A percentile compares a stretch with the other conserved stretches of the same genome.
Conservation (phyloP, 345 rosid genomes). For the Aquilaria malaccensis region DNA sequence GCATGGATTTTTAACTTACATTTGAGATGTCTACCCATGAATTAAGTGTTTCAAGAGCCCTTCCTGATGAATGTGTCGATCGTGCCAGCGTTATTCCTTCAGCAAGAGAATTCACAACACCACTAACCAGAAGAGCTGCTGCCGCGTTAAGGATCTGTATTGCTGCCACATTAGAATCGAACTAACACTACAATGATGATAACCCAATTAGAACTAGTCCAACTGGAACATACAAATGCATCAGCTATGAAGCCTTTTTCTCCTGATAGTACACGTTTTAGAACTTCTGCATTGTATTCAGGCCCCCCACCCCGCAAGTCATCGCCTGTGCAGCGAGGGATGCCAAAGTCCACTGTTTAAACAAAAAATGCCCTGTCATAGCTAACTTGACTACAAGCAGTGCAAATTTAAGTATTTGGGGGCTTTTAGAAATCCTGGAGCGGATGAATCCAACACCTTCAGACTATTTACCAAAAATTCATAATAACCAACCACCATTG, state of each 20-base stretch:
- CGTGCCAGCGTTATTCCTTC: conserved; percentile 78
- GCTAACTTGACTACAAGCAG: too few relatives aligned
- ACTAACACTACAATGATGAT: background rate
- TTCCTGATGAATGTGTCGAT: conserved; percentile 70
- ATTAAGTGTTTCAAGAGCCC: conserved; percentile 61
- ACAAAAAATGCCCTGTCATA: too few relatives aligned
- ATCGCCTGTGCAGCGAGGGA: conserved; percentile 79
- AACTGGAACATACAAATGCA: conserved; percentile 51
- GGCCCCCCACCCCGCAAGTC: conserved; percentile 80
- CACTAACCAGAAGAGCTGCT: conserved; percentile 73
- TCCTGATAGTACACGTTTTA: conserved; percentile 69
- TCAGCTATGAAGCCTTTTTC: conserved; percentile 77
- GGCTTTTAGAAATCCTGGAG: too few relatives aligned
- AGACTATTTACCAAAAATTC: too few relatives aligned
- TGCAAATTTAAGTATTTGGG: too few relatives aligned
- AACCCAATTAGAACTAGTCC: background rate
- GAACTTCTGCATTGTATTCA: conserved; percentile 56
- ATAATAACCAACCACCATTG: too few relatives aligned
- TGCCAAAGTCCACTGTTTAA: conserved; percentile 75
- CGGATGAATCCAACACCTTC: too few relatives aligned
- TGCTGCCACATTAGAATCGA: conserved; percentile 2
- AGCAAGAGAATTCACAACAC: conserved; percentile 41
- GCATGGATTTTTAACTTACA: conserved; percentile 19
- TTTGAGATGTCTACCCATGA: conserved; percentile 60
- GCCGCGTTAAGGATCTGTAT: conserved; percentile 87